These are phyloP conservation scores for Nemania bipapillata DNA, from an alignment of 2,329 filamentous ascomycete species.

Conservation along the genomic window DNA sequence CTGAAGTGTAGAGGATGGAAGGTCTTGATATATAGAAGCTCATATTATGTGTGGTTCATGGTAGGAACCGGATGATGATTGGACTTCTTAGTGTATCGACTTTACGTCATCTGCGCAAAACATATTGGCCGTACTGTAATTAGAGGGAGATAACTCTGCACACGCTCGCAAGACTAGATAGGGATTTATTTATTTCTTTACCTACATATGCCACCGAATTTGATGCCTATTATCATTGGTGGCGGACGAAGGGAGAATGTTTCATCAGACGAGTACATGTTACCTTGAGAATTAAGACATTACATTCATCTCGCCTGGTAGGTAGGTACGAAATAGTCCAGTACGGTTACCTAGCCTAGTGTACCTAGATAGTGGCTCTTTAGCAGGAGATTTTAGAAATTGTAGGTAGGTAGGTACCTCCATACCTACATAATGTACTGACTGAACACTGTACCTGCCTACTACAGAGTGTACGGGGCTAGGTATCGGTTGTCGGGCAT, in stretches of 20 bases:
- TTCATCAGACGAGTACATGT: not conserved
- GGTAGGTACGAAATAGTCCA: too few species aligned
- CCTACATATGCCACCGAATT: not conserved
- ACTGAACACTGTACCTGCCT: too few species aligned
- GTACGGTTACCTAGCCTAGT: too few species aligned
- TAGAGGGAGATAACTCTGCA: not conserved
- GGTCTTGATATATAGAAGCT: not conserved
- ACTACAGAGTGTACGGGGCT: not conserved
- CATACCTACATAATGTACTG: too few species aligned
- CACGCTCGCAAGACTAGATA: not conserved
- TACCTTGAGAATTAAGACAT: not conserved
- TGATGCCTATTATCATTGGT: not conserved
- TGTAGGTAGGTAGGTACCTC: too few species aligned
- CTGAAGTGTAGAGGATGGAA: too few species aligned
- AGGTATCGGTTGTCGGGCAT: constrained; percentile 17
- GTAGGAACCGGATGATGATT: not conserved
- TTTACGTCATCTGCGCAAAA: not conserved
- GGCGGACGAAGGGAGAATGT: not conserved
- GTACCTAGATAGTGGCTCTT: too few species aligned
- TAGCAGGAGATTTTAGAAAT: too few species aligned
- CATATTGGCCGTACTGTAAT: not conserved
- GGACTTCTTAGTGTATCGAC: not conserved
- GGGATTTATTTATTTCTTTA: not conserved
- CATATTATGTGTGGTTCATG: not conserved
- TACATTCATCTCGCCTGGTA: not conserved